Evolutionary conservation across 768 basidiomycete genomes (phyloP), one percentile per base, ranked within the genome.

Genomic region (Boletus sp.): DNA sequence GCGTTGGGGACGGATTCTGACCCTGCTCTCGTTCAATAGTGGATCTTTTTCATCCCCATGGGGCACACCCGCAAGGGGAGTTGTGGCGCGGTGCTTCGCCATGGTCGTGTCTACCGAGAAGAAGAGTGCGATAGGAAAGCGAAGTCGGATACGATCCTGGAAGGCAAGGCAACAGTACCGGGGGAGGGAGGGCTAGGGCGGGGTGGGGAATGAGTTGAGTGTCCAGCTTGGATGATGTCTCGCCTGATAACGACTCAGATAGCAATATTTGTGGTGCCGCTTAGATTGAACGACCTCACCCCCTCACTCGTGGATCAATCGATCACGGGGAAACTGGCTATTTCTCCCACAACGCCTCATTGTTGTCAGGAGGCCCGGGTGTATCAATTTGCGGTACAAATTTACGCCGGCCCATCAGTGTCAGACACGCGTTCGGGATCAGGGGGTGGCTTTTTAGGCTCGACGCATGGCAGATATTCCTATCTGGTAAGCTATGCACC

Each of bases 331-430:
- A 28, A 42, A 37, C 18, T 45, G 28, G 10, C 11, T 29, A 47
- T 44, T 15, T 42, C 54, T 46, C 53, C 50, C 55, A 45, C 53
- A 55, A 42, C 5, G 49, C 67, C 67, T 63, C 67, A 49, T 56
- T 67, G 52, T 51, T 52, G 48, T 14, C 56, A 47, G 57, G 52
- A 62, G 60, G 57, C 47, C 39, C 3, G 9, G 18, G 40, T 30
- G 20, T 45, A 33, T 40, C 52, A 10, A 54, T 49, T 46, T 51
- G 65, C 30, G 40, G 49, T 45, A 35, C 5, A 36, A 50, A 49
- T 50, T 44, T 46, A 36, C 20, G 47, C 40, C 45, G n/a, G 52
- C n/a, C n/a, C 1, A 29, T 46, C 42, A 44, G 15, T 44, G 39
- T 35, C 47, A 15, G 24, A 36, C 47, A 54, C 41, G 36, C 7